Conservation (phyloP, 1,284 basidiomycete species). For the Ceratobasidium sp. region DNA sequence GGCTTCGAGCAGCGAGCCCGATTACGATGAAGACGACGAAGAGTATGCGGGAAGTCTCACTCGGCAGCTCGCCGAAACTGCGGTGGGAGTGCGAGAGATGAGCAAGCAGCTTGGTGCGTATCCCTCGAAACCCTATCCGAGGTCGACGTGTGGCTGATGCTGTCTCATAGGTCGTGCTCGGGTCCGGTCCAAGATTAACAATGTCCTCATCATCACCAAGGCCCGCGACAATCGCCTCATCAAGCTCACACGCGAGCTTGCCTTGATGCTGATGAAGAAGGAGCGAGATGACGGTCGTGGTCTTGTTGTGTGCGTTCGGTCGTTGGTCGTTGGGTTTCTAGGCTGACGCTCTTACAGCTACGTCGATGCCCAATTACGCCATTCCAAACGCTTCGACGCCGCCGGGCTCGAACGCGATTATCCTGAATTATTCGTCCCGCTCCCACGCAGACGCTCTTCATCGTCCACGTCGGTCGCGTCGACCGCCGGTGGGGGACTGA, state of each 20-base stretch:
- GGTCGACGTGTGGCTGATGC: conserved; percentile 20
- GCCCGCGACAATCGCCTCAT: conserved; percentile 97
- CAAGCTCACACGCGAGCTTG: conserved; percentile 91
- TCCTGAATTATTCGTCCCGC: conserved; percentile 86
- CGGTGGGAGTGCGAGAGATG: conserved; percentile 97
- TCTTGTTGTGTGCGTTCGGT: conserved; percentile 69
- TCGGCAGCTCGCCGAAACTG: conserved; percentile 93
- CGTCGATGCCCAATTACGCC: conserved; percentile 92
- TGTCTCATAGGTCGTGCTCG: conserved; percentile 81
- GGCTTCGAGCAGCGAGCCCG: conserved; percentile 43
- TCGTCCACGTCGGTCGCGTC: conserved; percentile 59
- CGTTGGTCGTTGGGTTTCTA: not conserved
- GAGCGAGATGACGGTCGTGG: conserved; percentile 69
- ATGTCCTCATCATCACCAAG: conserved; percentile 96
- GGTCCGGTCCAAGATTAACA: conserved; percentile 91
- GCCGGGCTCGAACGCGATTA: conserved; percentile 85
- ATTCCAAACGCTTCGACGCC: conserved; percentile 94
- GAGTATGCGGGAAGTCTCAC: conserved; percentile 80
- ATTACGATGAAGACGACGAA: conserved; percentile 66
- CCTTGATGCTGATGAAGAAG: conserved; percentile 92
- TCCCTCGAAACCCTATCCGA: conserved; percentile 36
- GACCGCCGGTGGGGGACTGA: conserved; percentile 44
- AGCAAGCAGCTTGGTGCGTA: conserved; percentile 95
- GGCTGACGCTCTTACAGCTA: conserved; percentile 63
- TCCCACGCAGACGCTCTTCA: conserved; percentile 67